phyloP scores from a whole-genome alignment of 495 filamentous ascomycete genomes.

The Penicillium coprophilum region DNA sequence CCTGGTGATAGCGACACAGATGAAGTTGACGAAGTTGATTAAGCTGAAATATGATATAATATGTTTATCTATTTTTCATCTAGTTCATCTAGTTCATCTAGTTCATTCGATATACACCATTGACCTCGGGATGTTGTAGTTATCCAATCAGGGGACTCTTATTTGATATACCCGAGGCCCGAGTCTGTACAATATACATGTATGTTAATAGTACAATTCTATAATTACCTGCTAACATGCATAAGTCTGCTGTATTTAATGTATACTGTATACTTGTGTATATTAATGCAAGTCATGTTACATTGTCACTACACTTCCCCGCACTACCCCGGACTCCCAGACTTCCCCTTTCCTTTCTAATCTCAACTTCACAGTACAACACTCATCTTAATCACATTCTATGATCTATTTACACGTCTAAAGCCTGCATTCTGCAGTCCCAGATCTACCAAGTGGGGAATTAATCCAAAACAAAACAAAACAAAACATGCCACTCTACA shows the following conservation, averaged over 20 bases:
- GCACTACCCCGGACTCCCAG: conserved; percentile 24
- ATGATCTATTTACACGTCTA: conserved; percentile 32
- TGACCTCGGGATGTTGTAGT: no score
- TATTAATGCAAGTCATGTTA: no score
- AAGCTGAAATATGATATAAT: neutral
- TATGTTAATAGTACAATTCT: neutral
- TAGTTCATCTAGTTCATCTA: neutral
- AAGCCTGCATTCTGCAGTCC: conserved; percentile 2
- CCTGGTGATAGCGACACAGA: neutral
- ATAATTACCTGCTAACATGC: no score
- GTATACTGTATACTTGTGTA: no score
- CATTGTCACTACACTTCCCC: conserved; percentile 13
- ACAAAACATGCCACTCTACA: conserved; percentile 24
- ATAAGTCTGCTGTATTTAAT: no score
- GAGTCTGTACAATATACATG: neutral
- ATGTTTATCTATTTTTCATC: neutral
- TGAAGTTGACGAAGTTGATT: neutral
- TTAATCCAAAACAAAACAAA: conserved; percentile 19
- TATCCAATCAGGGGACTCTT: conserved; percentile 17
- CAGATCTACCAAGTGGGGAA: conserved; percentile 28
- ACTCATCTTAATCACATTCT: conserved; percentile 18
- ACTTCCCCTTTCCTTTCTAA: conserved; percentile 5
- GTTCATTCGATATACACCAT: neutral
- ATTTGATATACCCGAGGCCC: conserved; percentile 15
- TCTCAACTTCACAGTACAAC: no score